Evolutionary conservation across 106 monocot species (phyloP), one percentile per base, ranked within the genome.

Genomic region (Allium sativum): DNA sequence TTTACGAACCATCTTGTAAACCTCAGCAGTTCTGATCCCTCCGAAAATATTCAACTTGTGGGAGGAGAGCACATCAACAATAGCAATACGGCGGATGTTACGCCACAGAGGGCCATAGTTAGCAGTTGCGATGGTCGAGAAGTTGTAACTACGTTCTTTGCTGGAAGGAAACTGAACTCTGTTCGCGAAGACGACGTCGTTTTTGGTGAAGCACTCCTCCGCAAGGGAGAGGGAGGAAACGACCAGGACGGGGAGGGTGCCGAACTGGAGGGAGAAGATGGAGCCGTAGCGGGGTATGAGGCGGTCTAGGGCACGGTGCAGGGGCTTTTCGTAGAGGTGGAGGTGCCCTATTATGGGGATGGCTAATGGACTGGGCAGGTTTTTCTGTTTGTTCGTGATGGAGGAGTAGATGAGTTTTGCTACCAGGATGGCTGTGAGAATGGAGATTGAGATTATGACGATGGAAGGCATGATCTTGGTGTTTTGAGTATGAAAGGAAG

Each of bases 121-220:
- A 9, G 79, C 66, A 14, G 42, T 31, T 14, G 20, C 59, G 47
- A 87, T 19, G 50, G 77, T 61, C 55, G 77, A 68, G 77, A 53
- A 55, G 69, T 73, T 52, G 59, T 77, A 71, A 43, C 62, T 50
- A 16, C 72, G 54, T 46, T 50, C 18, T 42, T 72, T 67, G 18
- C 45, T 54, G 13, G 65, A 55, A 44, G 73, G 65, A 43, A 83
- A 46, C 3, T 44, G 42, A 0, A 77, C 77, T 3, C 83, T 79
- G 71, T 74, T 77, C 45, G 87, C 87, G 74, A 88, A 83, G 42
- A 67, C 44, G 64, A 77, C 16, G 74, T 88, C 87, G 48, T 88
- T 64, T 13, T 21, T 55, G 55, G 45, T 55, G 52, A 65, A 65
- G 71, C 65, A 59, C 19, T 67, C 48, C 10, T 67, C 67, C 7